Percentiles rank a stretch among this genome's conserved stretches.
Evolutionary conservation across 768 basidiomycete species (phyloP).

Genomic region (Udeniomyces megalosporus): DNA sequence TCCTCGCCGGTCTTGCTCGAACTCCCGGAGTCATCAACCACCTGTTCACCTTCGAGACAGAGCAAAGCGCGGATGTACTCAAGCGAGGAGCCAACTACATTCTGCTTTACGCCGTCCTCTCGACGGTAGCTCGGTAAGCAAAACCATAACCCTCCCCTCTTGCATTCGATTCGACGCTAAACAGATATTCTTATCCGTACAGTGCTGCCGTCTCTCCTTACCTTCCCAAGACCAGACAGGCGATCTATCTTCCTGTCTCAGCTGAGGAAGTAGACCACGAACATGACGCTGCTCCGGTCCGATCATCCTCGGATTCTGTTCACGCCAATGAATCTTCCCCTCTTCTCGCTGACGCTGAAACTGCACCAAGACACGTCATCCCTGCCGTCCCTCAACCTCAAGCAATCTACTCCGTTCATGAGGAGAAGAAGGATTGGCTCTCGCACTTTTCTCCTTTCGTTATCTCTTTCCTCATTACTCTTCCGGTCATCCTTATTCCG

Average conservation of each 20-base stretch:
- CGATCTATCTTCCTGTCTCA: not conserved
- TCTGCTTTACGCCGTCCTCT: constrained; percentile 7
- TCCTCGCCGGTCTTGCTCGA: constrained; percentile 8
- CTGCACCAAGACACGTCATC: too few species aligned
- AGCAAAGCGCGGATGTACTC: not conserved
- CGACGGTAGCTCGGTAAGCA: not conserved
- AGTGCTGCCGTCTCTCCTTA: not conserved
- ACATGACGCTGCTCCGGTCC: not conserved
- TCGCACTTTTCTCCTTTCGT: constrained; percentile 5
- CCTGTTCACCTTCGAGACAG: not conserved
- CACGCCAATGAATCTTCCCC: not conserved
- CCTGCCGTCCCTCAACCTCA: not conserved
- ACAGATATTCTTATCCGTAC: too few species aligned
- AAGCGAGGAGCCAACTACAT: constrained; percentile 9
- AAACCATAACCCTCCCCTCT: not conserved
- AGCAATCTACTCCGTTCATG: not conserved
- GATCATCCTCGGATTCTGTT: too few species aligned
- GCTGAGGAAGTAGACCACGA: not conserved
- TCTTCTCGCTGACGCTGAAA: constrained; percentile 5
- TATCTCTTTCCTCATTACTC: not conserved
- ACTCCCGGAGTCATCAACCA: not conserved
- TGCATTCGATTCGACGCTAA: too few species aligned
- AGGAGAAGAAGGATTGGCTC: not conserved
- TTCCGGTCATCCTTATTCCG: not conserved
- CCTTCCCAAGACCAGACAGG: not conserved